phyloP scores from a whole-genome alignment of 352 stramenopile species.

The Lagenidium sp. region DNA sequence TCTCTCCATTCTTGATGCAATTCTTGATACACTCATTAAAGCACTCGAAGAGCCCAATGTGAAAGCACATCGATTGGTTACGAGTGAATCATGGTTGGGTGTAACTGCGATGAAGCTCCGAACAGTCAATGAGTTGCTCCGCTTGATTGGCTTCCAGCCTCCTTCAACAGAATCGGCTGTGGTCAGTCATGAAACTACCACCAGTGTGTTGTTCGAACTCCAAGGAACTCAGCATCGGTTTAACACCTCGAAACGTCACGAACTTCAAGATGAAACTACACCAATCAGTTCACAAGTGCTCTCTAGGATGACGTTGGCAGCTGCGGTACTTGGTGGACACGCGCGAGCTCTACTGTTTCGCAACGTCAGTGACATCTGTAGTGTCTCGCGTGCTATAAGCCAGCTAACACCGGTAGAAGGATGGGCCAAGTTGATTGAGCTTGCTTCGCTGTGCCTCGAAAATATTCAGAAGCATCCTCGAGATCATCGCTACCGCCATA shows the following conservation, averaged over 20 bases:
- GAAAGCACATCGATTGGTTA: slow-evolving; percentile 21
- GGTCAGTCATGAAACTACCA: no score
- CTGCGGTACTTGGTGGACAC: slow-evolving; percentile 32
- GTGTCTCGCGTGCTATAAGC: slow-evolving; percentile 30
- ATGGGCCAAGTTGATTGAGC: slow-evolving; percentile 31
- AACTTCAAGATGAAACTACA: no score
- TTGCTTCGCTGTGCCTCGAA: slow-evolving; percentile 32
- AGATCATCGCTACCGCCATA: slow-evolving; percentile 27
- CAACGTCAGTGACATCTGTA: slow-evolving; percentile 38
- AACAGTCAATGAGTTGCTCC: slow-evolving; percentile 22
- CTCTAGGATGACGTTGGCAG: slow-evolving; percentile 24
- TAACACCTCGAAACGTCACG: no score
- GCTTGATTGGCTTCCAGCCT: slow-evolving; percentile 31
- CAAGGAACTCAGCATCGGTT: no score
- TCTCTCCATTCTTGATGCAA: slow-evolving; percentile 13
- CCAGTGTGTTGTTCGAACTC: no score
- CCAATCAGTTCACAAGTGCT: slow-evolving; percentile 22
- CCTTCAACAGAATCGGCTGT: no score
- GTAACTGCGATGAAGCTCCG: slow-evolving; percentile 16
- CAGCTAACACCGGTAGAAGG: slow-evolving; percentile 3
- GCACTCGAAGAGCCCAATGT: slow-evolving; percentile 37
- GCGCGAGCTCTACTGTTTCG: slow-evolving; percentile 26
- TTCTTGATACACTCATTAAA: slow-evolving; percentile 18
- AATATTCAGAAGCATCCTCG: slow-evolving; percentile 48
- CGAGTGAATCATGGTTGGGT: slow-evolving; percentile 10